Percentiles rank a stretch among this genome's conserved stretches.
Evolutionary conservation across 2,329 filamentous ascomycete genomes (phyloP).

Genomic region (Aureobasidium namibiae): DNA sequence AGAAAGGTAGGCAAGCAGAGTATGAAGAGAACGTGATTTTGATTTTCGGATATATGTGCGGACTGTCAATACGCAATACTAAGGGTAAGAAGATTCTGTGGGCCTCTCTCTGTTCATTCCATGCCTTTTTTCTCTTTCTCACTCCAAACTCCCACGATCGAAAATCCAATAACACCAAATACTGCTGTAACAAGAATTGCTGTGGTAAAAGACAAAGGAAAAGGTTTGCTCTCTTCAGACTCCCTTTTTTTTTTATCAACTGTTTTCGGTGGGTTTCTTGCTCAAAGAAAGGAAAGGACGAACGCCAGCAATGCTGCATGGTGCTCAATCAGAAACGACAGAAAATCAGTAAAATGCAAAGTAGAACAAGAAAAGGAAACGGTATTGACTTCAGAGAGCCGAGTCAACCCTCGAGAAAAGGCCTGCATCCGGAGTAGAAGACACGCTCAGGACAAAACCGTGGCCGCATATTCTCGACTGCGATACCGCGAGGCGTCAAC

Average conservation of each 20-base stretch:
- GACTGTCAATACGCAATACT: slow-evolving; percentile 3
- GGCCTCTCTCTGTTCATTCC: background rate
- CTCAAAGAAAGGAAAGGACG: background rate
- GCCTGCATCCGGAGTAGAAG: slow-evolving; percentile 8
- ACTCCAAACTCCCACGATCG: background rate
- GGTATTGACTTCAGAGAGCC: background rate
- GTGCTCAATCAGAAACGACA: slow-evolving; percentile 1
- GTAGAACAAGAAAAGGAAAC: background rate
- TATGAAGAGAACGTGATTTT: background rate
- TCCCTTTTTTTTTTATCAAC: background rate
- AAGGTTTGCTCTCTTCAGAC: background rate
- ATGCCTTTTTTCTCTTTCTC: background rate
- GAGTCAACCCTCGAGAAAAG: slow-evolving; percentile 1
- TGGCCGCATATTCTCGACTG: background rate
- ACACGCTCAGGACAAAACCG: slow-evolving; percentile 9
- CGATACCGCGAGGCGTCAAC: slow-evolving; percentile 1
- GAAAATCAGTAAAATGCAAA: background rate
- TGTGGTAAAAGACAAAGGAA: slow-evolving; percentile 5
- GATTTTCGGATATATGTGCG: slow-evolving; percentile 3
- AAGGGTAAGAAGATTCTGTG: slow-evolving; percentile 1
- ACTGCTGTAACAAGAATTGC: background rate
- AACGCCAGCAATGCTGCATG: slow-evolving; percentile 5
- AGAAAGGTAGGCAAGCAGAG: background rate
- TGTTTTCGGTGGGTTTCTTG: background rate
- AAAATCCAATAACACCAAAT: background rate